Conservation (phyloP, 495 filamentous ascomycete genomes). For the Massariosphaeria phaeospora region DNA sequence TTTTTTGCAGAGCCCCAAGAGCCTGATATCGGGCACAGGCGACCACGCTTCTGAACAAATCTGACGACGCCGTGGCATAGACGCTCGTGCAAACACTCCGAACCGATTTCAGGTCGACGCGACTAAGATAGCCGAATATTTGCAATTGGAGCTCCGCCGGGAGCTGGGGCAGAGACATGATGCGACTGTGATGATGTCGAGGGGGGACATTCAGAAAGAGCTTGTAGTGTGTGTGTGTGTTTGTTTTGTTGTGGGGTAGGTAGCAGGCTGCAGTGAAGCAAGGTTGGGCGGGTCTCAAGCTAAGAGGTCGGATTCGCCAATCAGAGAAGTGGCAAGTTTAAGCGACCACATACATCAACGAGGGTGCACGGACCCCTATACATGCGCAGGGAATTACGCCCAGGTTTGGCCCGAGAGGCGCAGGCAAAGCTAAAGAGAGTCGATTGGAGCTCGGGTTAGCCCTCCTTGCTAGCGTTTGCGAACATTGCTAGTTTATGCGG, state of each 20-base stretch:
- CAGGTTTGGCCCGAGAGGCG: too few species aligned
- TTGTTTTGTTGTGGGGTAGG: background rate
- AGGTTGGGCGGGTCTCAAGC: background rate
- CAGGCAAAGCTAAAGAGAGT: too few species aligned
- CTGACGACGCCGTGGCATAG: slow-evolving; percentile 9
- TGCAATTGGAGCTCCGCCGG: slow-evolving; percentile 22
- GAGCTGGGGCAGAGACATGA: slow-evolving; percentile 11
- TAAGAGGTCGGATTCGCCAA: background rate
- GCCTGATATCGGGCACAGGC: slow-evolving; percentile 22
- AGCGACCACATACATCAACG: background rate
- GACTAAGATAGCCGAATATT: slow-evolving; percentile 23
- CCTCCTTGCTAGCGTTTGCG: too few species aligned
- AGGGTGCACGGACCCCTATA: too few species aligned
- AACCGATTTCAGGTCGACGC: slow-evolving; percentile 11
- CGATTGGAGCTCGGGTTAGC: too few species aligned
- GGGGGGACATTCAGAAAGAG: too few species aligned
- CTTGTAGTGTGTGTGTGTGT: too few species aligned
- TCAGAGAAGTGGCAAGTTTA: background rate
- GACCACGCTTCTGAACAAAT: slow-evolving; percentile 15
- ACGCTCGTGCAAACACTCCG: slow-evolving; percentile 12
- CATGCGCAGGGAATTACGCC: too few species aligned
- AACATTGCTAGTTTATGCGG: too few species aligned
- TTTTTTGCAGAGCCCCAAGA: slow-evolving; percentile 14
- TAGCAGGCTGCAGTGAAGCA: too few species aligned
- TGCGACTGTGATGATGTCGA: too few species aligned